Base-by-base conservation (phyloP, 768 basidiomycete species). In the Peribolospora baueri region DNA sequence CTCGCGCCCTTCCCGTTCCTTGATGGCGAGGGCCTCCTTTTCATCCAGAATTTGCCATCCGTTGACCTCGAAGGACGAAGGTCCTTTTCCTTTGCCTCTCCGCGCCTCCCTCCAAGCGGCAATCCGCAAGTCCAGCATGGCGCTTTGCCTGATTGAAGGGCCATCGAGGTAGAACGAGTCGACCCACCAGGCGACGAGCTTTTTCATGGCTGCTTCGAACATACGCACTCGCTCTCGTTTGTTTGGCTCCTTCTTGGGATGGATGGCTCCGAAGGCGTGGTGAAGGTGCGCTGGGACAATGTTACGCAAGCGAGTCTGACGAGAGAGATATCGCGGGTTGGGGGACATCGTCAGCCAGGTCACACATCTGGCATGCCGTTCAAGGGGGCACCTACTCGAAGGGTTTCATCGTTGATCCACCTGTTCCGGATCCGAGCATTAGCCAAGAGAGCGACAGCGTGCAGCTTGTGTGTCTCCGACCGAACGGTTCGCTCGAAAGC, bases 141-240 rank as follows among this genome's bases (percentile, higher is more conserved):
- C 25, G 25, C 25, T 25, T 25, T 25, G 25, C 25, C 25, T 25
- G 25, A 25, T 25, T 25, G 42, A 40, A 1, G 13, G 48, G 38
- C 55, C 52, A 2, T 76, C 73, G 60, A 84, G 41, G 13, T 61
- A 81, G 66, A 80, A 93, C 0, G 72, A 68, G 43, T 72, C 69
- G 8, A 74, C 70, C 90, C 91, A 98, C 90, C 91, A 97, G 9
- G 75, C 74, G 25, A 74, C 74, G 7, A 97, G 76, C 46, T 76
- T 75, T 42, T 71, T 71, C 25, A 93, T 70, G 3, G 86, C 82
- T 10, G 73, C 72, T 68, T 95, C 86, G 64, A 97, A 98, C 60
- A 88, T 73, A 5, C 84, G 78, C 1, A 85, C 85, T 7, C 93
- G 80, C 61, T 79, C 78, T 53, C 76, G 75, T 10, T 76, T 73